phyloP scores from a whole-genome alignment of 176 grass and related monocot species.

The Lolium perenne region DNA sequence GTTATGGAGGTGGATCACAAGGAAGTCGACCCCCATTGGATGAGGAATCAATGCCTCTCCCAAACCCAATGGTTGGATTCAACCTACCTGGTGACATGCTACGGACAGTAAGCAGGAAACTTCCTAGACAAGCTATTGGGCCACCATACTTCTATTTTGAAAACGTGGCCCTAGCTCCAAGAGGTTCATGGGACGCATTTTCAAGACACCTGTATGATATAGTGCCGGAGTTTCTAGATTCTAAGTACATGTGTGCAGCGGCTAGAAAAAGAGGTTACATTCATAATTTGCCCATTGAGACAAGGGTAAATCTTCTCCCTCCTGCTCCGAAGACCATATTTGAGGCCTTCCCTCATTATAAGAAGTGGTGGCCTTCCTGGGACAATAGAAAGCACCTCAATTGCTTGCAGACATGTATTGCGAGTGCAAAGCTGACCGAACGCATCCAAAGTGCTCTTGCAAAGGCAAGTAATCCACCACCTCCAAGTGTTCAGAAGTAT shows the following conservation, averaged over 20 bases:
- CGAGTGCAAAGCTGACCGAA: slow-evolving; percentile 64
- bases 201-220: slow-evolving; percentile 75
- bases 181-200: slow-evolving; percentile 70
- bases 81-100: slow-evolving; percentile 52
- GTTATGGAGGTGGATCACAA: slow-evolving; percentile 33
- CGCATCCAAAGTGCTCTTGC: slow-evolving; percentile 51
- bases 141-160: slow-evolving; percentile 91
- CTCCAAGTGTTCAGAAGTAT: slow-evolving; percentile 50
- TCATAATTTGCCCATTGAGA: slow-evolving; percentile 72
- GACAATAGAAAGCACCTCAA: slow-evolving; percentile 83
- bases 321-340: slow-evolving; percentile 63
- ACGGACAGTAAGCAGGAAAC: slow-evolving; percentile 26
- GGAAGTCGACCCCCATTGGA: slow-evolving; percentile 41
- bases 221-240: slow-evolving; percentile 79
- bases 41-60: slow-evolving; percentile 47
- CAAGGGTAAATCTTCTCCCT: slow-evolving; percentile 61
- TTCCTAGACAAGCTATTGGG: slow-evolving; percentile 61
- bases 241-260: slow-evolving; percentile 75
- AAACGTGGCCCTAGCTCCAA: slow-evolving; percentile 81
- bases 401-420: slow-evolving; percentile 74
- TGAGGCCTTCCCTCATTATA: slow-evolving; percentile 65
- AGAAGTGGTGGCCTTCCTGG: slow-evolving; percentile 81
- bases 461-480: slow-evolving; percentile 40
- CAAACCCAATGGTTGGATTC: slow-evolving; percentile 84
- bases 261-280: slow-evolving; percentile 80